These are phyloP conservation scores for Inonotus hispidus DNA, from an alignment of 1,284 basidiomycete genomes.

Conservation along the genomic window DNA sequence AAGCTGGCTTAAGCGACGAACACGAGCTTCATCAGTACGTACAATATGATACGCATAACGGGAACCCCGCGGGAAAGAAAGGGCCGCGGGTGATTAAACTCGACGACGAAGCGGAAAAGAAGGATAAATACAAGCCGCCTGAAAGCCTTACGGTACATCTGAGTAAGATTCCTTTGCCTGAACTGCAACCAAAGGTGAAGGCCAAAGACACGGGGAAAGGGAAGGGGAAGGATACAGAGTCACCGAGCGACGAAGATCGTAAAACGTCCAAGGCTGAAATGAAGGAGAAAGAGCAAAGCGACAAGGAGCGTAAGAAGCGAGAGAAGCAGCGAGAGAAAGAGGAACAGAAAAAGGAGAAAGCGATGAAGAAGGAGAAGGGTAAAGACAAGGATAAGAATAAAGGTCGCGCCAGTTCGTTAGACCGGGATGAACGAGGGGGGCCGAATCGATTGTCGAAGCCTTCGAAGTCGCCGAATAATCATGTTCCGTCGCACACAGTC, in stretches of 20 bases:
- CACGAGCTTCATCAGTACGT: conserved; percentile 73
- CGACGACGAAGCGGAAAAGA: conserved; percentile 40
- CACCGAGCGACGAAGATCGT: conserved; percentile 6
- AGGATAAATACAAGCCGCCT: conserved; percentile 57
- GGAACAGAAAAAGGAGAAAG: conserved; percentile 22
- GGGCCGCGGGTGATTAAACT: conserved; percentile 65
- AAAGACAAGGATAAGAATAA: conserved; percentile 9
- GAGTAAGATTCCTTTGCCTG: conserved; percentile 80
- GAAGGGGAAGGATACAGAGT: conserved; percentile 3
- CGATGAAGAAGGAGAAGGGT: conserved; percentile 11
- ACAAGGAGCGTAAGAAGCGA: conserved; percentile 12
- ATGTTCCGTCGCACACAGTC: conserved; percentile 25
- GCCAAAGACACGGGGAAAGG: conserved; percentile 1
- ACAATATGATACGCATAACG: conserved; percentile 50
- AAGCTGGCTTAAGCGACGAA: conserved; percentile 55
- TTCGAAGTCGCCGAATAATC: background rate
- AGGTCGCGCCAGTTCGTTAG: conserved; percentile 11
- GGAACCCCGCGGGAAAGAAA: conserved; percentile 33
- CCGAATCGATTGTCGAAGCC: conserved; percentile 9
- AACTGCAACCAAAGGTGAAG: conserved; percentile 50
- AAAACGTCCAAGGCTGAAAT: background rate
- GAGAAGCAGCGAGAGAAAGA: conserved; percentile 21
- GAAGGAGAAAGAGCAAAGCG: conserved; percentile 12
- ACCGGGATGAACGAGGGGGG: conserved; percentile 19
- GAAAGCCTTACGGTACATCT: conserved; percentile 63